Base-by-base conservation (phyloP, 371 early-diverging fungal genomes). In the Mortierella sp. region DNA sequence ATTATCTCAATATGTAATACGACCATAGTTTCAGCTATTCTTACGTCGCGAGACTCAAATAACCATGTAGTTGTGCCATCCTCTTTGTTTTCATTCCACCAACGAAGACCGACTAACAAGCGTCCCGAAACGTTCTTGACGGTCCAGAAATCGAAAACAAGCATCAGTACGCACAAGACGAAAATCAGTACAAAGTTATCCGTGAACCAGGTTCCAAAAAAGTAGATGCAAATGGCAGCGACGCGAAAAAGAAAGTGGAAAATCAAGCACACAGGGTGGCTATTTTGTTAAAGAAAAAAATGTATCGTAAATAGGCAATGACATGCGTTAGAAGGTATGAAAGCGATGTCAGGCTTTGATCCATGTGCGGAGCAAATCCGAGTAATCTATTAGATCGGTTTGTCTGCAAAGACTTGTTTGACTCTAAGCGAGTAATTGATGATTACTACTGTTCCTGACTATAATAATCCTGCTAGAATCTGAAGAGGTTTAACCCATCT, bases 61-160 rank as follows among this genome's bases (percentile, higher is more conserved):
- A 95, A 90, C 99, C 99, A 99, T 64, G 88, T 90, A 62, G 93
- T 95, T 5, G 94, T 86, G 34, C 98, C 99, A 77, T 97, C 96
- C 56, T 96, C 96, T 63, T 89, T 89, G 67, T 96, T 95, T 83
- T 97, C 96, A 84, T 96, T 98, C 99, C 99, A 99, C 99, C 99
- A 98, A 67, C 99, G 90, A 57, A 98, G 85, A 4, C 99, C 99
- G 6, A 99, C 98, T 45, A 99, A 87, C 55, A 97, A 84, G 63
- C 99, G 89, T 3, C 99, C 99, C 19, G 98, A 93, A 26, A 99
- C 94, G 72, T 99, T 99, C 85, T 99, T 99, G 53, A 97, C 97
- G 4, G 97, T 97, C 99, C 99, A 99, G 79, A 99, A 99, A 72
- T 99, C 98, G 84, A 97, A 97, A 8, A 97, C 91, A 47, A 99